phyloP scores from a whole-genome alignment of 768 basidiomycete species.

The Lentinula lateritia region DNA sequence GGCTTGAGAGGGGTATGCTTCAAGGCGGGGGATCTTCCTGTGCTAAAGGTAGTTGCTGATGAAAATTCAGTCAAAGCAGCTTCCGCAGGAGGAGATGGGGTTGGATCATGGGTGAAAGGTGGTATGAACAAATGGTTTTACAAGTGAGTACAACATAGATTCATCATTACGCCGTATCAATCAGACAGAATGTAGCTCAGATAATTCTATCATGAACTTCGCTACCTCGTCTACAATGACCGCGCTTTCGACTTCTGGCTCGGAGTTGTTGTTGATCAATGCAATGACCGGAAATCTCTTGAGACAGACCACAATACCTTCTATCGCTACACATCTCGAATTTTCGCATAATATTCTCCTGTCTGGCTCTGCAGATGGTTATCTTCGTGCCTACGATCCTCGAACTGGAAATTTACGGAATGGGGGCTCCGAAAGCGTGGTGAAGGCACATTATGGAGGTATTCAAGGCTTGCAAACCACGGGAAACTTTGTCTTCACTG shows the following conservation, averaged over 20 bases:
- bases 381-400: slow-evolving; percentile 65
- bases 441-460: slow-evolving; percentile 78
- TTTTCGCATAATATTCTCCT: slow-evolving; percentile 59
- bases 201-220: slow-evolving; percentile 32
- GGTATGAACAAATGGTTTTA: slow-evolving; percentile 80
- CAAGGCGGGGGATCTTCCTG: slow-evolving; percentile 63
- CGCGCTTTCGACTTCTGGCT: slow-evolving; percentile 51
- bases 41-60: slow-evolving; percentile 71
- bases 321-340: slow-evolving; percentile 59
- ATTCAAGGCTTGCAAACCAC: slow-evolving; percentile 76
- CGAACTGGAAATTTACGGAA: slow-evolving; percentile 52
- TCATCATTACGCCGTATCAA: not conserved
- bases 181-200: slow-evolving; percentile 17
- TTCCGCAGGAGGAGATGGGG: slow-evolving; percentile 38
- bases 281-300: slow-evolving; percentile 63
- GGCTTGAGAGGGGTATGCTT: slow-evolving; percentile 70
- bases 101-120: slow-evolving; percentile 82
- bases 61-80: slow-evolving; percentile 73
- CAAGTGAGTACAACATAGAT: not conserved
- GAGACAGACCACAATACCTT: slow-evolving; percentile 51
- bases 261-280: slow-evolving; percentile 68
- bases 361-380: slow-evolving; percentile 71
- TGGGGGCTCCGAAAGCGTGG: slow-evolving; percentile 42
- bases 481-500: slow-evolving; percentile 80
- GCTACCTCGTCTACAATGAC: slow-evolving; percentile 45